Conservation (phyloP, 2,329 filamentous ascomycete genomes). For the Aspergillus sp. region DNA sequence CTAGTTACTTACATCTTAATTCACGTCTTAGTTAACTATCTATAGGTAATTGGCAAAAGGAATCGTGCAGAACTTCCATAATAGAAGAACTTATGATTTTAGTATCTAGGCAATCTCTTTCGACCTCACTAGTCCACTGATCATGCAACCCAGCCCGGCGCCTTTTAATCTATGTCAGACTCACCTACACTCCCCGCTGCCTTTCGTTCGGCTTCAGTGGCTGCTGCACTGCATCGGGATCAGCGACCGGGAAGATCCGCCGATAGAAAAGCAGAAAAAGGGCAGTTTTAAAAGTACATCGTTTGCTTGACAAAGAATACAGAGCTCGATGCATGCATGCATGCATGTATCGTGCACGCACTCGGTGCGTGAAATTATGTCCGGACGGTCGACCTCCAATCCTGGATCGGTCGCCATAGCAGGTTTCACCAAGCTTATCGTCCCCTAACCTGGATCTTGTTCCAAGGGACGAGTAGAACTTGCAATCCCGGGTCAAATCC, state of each 20-base stretch:
- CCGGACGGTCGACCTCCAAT: too few species aligned
- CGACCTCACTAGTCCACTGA: background rate
- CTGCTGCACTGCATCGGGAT: background rate
- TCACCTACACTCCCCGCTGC: background rate
- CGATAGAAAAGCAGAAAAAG: background rate
- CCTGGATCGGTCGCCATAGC: background rate
- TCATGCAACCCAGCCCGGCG: background rate
- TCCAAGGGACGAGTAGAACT: background rate
- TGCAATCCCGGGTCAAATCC: background rate
- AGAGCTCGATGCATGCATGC: background rate
- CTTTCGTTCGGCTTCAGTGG: background rate
- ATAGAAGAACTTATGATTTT: background rate
- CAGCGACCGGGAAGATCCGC: slow-evolving; percentile 7
- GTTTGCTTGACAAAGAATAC: background rate
- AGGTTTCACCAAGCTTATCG: background rate
- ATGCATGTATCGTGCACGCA: too few species aligned
- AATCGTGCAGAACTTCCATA: background rate
- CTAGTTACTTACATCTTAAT: too few species aligned
- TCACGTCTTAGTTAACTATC: too few species aligned
- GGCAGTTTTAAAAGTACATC: background rate
- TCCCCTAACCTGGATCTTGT: background rate
- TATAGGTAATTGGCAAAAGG: too few species aligned
- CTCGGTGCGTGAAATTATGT: too few species aligned
- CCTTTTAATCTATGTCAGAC: background rate
- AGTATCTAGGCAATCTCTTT: background rate